Base-by-base conservation (phyloP, 1,284 basidiomycete species). In the Hemileia vastatrix region DNA sequence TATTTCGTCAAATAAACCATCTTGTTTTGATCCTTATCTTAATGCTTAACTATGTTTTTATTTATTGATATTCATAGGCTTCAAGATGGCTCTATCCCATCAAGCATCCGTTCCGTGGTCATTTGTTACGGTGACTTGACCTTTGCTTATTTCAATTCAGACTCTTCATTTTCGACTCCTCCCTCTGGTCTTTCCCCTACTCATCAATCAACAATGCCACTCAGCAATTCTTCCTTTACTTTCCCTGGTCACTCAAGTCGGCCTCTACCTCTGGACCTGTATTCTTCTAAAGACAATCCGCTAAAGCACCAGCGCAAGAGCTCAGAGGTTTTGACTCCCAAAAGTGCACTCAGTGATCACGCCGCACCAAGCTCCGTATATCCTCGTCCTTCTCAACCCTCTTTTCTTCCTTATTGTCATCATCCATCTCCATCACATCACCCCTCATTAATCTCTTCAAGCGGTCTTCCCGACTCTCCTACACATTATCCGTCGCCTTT, bases 111-210 rank as follows among this genome's bases (percentile, higher is more conserved):
- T 23, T 60, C 50, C 1, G 52, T 60, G 53, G 58, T 54, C 36
- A 60, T 60, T 45, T 31, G 54, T 27, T 54, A 60, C 40, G 58
- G 58, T 47, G 24, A 21, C n/a, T 6, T 60, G 43, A 60, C 58
- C 3, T 60, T 60, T 54, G 58, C 51, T n/a, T 32, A 23, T n/a
- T 60, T 60, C 40, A 31, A 47, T 9, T 54, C 58, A 23, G 24
- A 2, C n/a, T 3, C 33, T 49, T 19, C 54, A 9, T n/a, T 27
- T 6, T n/a, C 50, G 27, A 3, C 31, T 23, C 43, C 49, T 13
- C 24, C 33, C 1, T 36, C 57, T 31, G 31, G 21, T 8, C 40
- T 48, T 3, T 40, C 43, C 21, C 19, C 23, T 9, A 58, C 24
- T 43, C 56, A 58, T 40, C 56, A 32, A 13, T 32, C 24, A 21